phyloP scores from a whole-genome alignment of 192 early-diverging fungal genomes.

The Phlyctochytrium bullatum region DNA sequence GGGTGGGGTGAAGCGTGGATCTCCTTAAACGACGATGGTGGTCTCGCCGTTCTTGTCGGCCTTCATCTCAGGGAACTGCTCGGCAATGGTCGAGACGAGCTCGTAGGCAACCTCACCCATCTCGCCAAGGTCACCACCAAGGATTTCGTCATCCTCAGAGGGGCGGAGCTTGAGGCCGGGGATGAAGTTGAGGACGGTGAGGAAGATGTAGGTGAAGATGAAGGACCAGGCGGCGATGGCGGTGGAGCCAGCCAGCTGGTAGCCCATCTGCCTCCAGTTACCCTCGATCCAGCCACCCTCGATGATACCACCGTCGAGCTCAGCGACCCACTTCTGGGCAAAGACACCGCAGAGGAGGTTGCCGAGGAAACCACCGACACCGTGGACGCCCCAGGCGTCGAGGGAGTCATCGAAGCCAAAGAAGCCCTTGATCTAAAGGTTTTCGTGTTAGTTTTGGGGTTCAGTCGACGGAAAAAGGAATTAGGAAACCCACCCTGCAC shows the following conservation, averaged over 20 bases:
- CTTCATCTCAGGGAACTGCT: constrained; percentile 20
- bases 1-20: too few relatives aligned
- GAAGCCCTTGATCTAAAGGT: constrained; percentile 65
- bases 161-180: constrained; percentile 79
- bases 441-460: too few relatives aligned
- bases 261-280: constrained; percentile 63
- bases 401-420: constrained; percentile 68
- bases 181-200: constrained; percentile 72
- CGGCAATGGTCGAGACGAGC: constrained; percentile 19
- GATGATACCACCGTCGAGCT: constrained; percentile 49
- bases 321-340: constrained; percentile 73
- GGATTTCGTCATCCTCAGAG: constrained; percentile 69
- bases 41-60: background rate
- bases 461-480: too few relatives aligned
- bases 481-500: too few relatives aligned
- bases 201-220: constrained; percentile 71
- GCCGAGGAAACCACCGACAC: constrained; percentile 71
- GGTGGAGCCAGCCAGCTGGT: constrained; percentile 65
- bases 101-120: constrained; percentile 86
- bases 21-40: background rate
- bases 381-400: constrained; percentile 40
- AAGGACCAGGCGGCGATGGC: constrained; percentile 70
- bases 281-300: constrained; percentile 66
- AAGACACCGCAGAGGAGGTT: constrained; percentile 90
- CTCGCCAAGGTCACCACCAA: constrained; percentile 77